A percentile compares a stretch with the other conserved stretches of the same genome.
Evolutionary conservation across 2,329 filamentous ascomycete genomes (phyloP).

Genomic region (Aspergillus spinulosporus): DNA sequence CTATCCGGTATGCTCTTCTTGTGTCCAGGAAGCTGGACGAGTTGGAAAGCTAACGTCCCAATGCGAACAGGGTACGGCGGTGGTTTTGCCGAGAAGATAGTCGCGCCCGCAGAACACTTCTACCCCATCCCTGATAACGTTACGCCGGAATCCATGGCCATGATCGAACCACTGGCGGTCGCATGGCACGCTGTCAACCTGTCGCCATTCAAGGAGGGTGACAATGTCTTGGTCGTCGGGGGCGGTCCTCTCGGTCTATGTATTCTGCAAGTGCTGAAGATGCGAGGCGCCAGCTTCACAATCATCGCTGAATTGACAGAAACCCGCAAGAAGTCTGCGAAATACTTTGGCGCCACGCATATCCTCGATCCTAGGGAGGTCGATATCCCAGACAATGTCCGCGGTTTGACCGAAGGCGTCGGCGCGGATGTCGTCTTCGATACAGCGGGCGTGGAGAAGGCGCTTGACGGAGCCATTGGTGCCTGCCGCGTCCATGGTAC

Average conservation of each 20-base stretch:
- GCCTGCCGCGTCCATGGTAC: constrained; percentile 56
- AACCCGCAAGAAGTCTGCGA: constrained; percentile 53
- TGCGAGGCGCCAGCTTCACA: constrained; percentile 55
- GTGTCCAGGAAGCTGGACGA: background rate
- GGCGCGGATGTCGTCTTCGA: constrained; percentile 64
- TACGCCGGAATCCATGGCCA: constrained; percentile 51
- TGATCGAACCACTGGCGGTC: constrained; percentile 64
- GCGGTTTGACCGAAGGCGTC: constrained; percentile 47
- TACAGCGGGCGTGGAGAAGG: constrained; percentile 60
- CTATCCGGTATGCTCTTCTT: constrained; percentile 39
- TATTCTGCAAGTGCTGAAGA: constrained; percentile 59
- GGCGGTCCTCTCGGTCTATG: constrained; percentile 65
- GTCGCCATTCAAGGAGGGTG: constrained; percentile 47
- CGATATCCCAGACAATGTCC: constrained; percentile 49
- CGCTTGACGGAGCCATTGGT: constrained; percentile 48
- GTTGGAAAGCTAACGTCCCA: background rate
- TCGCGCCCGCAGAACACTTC: constrained; percentile 29
- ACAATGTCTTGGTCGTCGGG: constrained; percentile 58
- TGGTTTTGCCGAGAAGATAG: constrained; percentile 30
- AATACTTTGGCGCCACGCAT: constrained; percentile 57
- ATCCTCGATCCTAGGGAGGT: constrained; percentile 53
- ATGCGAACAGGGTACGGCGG: constrained; percentile 28
- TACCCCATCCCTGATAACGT: constrained; percentile 27
- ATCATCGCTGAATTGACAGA: constrained; percentile 59
- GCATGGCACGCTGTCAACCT: constrained; percentile 64